Base-by-base conservation (phyloP, 2,329 filamentous ascomycete genomes). In the Emmonsiellopsis sp. region DNA sequence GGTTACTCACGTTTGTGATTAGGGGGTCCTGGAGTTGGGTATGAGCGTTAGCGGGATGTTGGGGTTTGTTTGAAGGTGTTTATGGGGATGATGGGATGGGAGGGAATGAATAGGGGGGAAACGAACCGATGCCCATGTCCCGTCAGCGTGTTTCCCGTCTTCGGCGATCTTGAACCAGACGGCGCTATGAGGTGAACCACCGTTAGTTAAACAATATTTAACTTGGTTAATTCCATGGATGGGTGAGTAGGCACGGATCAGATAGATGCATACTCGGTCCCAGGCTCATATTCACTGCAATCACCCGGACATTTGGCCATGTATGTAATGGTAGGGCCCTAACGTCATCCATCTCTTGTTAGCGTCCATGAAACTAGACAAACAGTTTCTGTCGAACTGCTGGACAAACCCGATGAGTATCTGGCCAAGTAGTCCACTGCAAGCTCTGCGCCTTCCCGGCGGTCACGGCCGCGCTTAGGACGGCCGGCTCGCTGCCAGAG, bases 151-250 rank as follows among this genome's bases (percentile, higher is more conserved):
- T 37, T 52, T 52, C n/a, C 77, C 77, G 3, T 63, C 70, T 57
- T 81, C 71, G 53, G 76, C 71, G 55, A 80, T 61, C 65, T 80
- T 80, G 71, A 80, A 80, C 76, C 77, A 80, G n/a, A 80, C 77
- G 31, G 75, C 72, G 1, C 57, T 62, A 39, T 21, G 17, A 34
- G 31, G 36, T 27, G 27, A 8, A 47, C 3, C 27, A 11, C 44
- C 10, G 17, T 33, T 21, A 33, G 27, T 10, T 14, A 40, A 11
- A 6, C 13, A 17, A 9, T 44, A 44, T 27, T n/a, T 44, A n/a
- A 44, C 10, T 10, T 44, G 11, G 13, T 10, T 10, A 8, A 32
- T 34, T 59, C 55, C 50, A 21, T 52, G 60, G 59, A 58, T 43
- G 55, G 64, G 40, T 61, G 50, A 17, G 21, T 17, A 3, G 32